Evolutionary conservation across 345 rosid genomes (phyloP), one percentile per base, ranked within the genome.

Genomic region (Rhodamnia rubescens): DNA sequence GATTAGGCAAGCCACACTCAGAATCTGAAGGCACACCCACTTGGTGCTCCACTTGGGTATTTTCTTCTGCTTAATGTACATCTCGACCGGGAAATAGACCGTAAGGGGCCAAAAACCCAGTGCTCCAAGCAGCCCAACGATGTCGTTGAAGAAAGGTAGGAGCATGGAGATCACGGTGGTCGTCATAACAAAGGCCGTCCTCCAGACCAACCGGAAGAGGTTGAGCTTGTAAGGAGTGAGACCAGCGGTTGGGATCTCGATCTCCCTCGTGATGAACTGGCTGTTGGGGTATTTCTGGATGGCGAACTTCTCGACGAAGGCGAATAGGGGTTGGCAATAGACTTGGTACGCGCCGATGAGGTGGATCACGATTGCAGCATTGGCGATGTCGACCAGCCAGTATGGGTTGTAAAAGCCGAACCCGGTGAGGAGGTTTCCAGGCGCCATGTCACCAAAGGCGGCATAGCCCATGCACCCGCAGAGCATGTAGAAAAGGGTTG

Each of bases 341-440:
- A 94, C 98, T 88, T 94, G 98, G 94, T 93, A 94, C 8, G 98
- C 98, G 6, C 96, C 96, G 4, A 94, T 84, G 29, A 93, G 94
- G 87, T 94, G 98, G 87, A 94, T 74, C 11, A 93, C 95, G 24
- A 94, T 92, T 74, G 97, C 95, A 1, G 91, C 92, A 40, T 94
- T 93, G 55, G 94, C 97, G 7, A 93, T 88, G 89, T 94, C 96
- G 2, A 94, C 90, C 9, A 94, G 93, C 98, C 95, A 94, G 86
- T 85, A 94, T 56, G 98, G 98, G 84, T 94, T 90, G 81, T 92
- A 94, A 89, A 93, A 94, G 27, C 96, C 98, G 32, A 93, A 94
- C 8, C 96, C 98, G 0, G 98, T 93, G 53, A 94, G 93, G 29
- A 93, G 98, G 86, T 94, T 94, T 85, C 96, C 98, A 0, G 97